A percentile compares a stretch with the other conserved stretches of the same genome.
Conservation (phyloP, 108 stramenopile species). For the Schizochytrium sp. region DNA sequence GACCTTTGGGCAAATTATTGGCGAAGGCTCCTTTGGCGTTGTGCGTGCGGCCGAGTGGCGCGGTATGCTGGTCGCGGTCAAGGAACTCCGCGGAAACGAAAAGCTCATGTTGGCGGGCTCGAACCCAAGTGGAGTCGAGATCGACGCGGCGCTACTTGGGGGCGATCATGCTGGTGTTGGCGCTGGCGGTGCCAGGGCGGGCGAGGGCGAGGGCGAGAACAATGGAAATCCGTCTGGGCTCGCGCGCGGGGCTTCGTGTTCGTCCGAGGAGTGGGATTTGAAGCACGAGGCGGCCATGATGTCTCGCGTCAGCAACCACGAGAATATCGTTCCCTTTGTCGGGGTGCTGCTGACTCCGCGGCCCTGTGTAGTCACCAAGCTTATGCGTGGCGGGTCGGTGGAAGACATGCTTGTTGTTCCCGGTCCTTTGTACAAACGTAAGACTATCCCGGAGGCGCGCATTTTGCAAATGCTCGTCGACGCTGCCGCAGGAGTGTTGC, state of each 20-base stretch:
- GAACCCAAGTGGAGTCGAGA: not conserved
- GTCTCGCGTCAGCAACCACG: constrained; percentile 30
- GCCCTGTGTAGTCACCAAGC: constrained; percentile 28
- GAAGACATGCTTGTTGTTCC: constrained; percentile 29
- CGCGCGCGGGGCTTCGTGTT: not conserved
- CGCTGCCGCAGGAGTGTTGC: constrained; percentile 23
- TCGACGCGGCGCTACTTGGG: not conserved
- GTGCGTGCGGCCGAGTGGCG: constrained; percentile 29
- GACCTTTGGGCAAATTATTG: constrained; percentile 16
- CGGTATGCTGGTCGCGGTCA: constrained; percentile 37
- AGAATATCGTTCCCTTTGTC: constrained; percentile 30
- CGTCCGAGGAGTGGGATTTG: constrained; percentile 22
- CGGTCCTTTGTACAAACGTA: not conserved
- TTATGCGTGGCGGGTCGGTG: constrained; percentile 25
- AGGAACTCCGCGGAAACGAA: constrained; percentile 20
- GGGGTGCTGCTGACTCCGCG: constrained; percentile 27
- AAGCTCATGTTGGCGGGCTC: not conserved
- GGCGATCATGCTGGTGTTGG: not conserved
- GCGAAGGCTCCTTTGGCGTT: constrained; percentile 35
- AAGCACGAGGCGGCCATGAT: constrained; percentile 35
- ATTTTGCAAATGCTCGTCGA: constrained; percentile 19
- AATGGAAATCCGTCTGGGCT: not conserved
- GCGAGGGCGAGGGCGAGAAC: no score
- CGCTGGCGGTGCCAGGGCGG: no score
- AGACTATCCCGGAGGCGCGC: not conserved